phyloP scores from a whole-genome alignment of 768 basidiomycete genomes.

The Cystobasidium tubakii region DNA sequence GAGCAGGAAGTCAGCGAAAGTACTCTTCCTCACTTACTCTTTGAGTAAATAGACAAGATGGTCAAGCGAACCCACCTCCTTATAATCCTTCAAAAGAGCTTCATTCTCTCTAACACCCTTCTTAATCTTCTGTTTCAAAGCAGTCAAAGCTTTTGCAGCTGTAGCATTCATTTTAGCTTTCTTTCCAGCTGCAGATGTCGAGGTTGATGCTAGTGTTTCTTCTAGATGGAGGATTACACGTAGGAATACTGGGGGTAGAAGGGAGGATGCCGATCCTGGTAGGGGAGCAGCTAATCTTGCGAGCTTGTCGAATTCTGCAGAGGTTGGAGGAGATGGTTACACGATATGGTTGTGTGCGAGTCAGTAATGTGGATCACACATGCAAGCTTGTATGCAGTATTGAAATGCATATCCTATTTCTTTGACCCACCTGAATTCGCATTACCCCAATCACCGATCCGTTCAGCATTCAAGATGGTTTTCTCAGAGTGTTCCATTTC shows the following conservation, averaged over 20 bases:
- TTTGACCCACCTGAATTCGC: conserved; percentile 26
- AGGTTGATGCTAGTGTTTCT: conserved; percentile 51
- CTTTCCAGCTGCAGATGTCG: conserved; percentile 60
- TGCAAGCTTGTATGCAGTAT: background rate
- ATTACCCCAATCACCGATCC: conserved; percentile 93
- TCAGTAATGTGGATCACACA: background rate
- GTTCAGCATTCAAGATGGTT: conserved; percentile 85
- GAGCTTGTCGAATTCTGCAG: conserved; percentile 89
- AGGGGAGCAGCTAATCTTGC: conserved; percentile 80
- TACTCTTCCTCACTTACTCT: too few relatives aligned
- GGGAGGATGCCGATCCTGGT: conserved; percentile 68
- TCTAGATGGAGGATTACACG: conserved; percentile 71
- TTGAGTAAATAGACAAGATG: background rate
- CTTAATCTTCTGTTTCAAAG: conserved; percentile 97
- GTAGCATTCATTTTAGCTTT: conserved; percentile 95
- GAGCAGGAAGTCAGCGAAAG: background rate
- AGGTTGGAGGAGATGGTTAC: background rate
- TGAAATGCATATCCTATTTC: too few relatives aligned
- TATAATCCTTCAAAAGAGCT: conserved; percentile 67
- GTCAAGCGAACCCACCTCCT: conserved; percentile 57
- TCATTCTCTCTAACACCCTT: conserved; percentile 87
- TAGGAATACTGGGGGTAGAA: conserved; percentile 74
- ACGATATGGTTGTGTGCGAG: background rate
- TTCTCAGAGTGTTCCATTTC: conserved; percentile 93
- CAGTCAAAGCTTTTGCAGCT: conserved; percentile 86